Base-by-base conservation (phyloP, 2,329 filamentous ascomycete species). In the Trichoderma koningii region DNA sequence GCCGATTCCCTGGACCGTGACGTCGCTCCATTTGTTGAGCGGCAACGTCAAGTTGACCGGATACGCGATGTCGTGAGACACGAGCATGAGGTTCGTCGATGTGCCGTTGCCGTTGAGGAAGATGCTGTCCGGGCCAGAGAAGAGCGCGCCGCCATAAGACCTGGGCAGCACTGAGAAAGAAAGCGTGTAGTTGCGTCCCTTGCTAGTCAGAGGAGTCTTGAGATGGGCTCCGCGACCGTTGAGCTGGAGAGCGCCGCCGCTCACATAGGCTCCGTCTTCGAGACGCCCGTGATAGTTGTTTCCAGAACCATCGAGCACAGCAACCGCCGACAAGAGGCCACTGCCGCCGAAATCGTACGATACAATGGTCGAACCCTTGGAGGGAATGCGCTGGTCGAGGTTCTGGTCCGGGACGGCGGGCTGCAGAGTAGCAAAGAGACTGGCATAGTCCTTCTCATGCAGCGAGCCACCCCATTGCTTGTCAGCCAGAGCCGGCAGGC, bases 151-250 rank as follows among this genome's bases (percentile, higher is more conserved):
- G n/a, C 63, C 62, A 10, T 41, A n/a, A n/a, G 44, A 50, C 14
- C 55, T 55, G 2, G 67, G 67, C 10, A 69, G 71, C 1, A 83
- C 69, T 0, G 76, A 74, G 15, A 87, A 77, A 0, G 79, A 76
- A 1, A 87, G 76, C 0, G 81, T 85, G 71, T 87, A 87, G 69
- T 85, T 77, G 65, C 83, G 77, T 3, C 85, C 85, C 70, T 87
- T 87, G 53, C 81, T 82, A 0, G 73, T 73, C 3, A 85, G 70
- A 0, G 82, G 82, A 0, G 83, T 85, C 4, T 67, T 72, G 3
- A 85, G 66, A 3, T 73, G 73, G 55, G 60, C 60, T 69, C 82
- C 84, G 1, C 71, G 66, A 0, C 73, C 66, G 2, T 71, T 70
- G 26, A 82, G 68, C 0, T 69, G 55, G 2, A 81, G 65, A 5